phyloP scores from a whole-genome alignment of 2,329 filamentous ascomycete species.

The Hypoxylon sp. region DNA sequence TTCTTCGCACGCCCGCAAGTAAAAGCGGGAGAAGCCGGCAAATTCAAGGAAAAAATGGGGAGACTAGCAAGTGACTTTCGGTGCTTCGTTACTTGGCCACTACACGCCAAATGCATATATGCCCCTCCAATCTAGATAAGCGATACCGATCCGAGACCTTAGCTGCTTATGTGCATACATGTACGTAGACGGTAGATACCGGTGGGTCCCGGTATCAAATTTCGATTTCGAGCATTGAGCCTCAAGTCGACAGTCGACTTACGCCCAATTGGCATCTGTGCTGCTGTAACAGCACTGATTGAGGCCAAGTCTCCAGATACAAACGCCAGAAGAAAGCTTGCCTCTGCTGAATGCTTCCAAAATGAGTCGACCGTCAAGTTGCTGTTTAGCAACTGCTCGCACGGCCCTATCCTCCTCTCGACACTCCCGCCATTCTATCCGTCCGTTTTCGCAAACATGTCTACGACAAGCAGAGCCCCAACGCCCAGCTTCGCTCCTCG shows the following conservation, averaged over 20 bases:
- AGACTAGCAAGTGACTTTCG: constrained; percentile 9
- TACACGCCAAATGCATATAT: background rate
- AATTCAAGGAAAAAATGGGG: constrained; percentile 38
- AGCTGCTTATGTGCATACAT: too few relatives aligned
- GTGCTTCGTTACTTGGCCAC: background rate
- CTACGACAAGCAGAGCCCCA: constrained; percentile 40
- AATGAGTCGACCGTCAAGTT: constrained; percentile 56
- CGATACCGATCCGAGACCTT: too few relatives aligned
- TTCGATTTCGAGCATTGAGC: constrained; percentile 27
- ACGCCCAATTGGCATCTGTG: constrained; percentile 9
- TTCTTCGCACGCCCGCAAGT: constrained; percentile 28
- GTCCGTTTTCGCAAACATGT: constrained; percentile 53
- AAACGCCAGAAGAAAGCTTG: background rate
- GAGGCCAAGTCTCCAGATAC: background rate
- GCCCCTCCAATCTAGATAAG: too few relatives aligned
- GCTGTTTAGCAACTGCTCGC: constrained; percentile 53
- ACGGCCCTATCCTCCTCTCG: constrained; percentile 43
- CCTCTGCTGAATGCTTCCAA: constrained; percentile 43
- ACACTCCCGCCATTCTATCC: constrained; percentile 34
- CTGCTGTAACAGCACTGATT: background rate
- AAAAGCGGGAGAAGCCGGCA: constrained; percentile 40
- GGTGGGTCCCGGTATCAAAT: constrained; percentile 2
- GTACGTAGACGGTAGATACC: too few relatives aligned
- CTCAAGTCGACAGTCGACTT: constrained; percentile 2
- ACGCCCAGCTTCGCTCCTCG: constrained; percentile 35